Percentiles rank a stretch among this genome's conserved stretches.
Conservation (phyloP, 495 filamentous ascomycete species). For the Parmelia sp. region DNA sequence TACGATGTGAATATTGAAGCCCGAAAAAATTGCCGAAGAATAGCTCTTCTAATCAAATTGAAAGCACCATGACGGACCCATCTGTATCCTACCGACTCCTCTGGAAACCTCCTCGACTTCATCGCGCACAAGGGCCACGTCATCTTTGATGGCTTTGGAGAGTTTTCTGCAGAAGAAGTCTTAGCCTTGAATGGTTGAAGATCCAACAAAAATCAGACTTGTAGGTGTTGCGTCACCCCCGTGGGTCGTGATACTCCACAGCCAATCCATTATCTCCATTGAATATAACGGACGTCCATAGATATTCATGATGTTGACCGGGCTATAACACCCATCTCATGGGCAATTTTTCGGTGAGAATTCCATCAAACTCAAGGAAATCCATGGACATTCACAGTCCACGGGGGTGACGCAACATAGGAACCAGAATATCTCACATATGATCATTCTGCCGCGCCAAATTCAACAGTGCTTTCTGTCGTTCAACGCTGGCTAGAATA, state of each 20-base stretch:
- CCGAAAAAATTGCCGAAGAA: background rate
- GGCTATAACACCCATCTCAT: no score
- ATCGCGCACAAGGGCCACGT: background rate
- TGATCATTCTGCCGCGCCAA: slow-evolving; percentile 10
- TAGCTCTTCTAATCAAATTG: background rate
- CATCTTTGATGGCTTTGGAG: background rate
- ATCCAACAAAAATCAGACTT: background rate
- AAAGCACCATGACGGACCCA: background rate
- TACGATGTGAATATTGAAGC: background rate
- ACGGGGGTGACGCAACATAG: no score
- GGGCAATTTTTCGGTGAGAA: no score
- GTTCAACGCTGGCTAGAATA: slow-evolving; percentile 3
- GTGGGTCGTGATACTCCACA: no score
- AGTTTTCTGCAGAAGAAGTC: background rate
- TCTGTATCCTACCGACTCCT: background rate
- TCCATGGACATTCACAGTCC: no score
- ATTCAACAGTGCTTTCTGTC: background rate
- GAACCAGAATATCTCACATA: slow-evolving; percentile 9
- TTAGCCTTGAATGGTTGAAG: background rate
- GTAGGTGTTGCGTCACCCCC: no score
- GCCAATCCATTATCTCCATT: no score
- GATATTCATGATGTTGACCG: no score
- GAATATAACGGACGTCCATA: no score
- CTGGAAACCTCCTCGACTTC: background rate
- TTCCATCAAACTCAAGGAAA: no score